Evolutionary conservation across 2,329 filamentous ascomycete species (phyloP), one percentile per base, ranked within the genome.

Genomic region (Fusarium chlamydosporum): DNA sequence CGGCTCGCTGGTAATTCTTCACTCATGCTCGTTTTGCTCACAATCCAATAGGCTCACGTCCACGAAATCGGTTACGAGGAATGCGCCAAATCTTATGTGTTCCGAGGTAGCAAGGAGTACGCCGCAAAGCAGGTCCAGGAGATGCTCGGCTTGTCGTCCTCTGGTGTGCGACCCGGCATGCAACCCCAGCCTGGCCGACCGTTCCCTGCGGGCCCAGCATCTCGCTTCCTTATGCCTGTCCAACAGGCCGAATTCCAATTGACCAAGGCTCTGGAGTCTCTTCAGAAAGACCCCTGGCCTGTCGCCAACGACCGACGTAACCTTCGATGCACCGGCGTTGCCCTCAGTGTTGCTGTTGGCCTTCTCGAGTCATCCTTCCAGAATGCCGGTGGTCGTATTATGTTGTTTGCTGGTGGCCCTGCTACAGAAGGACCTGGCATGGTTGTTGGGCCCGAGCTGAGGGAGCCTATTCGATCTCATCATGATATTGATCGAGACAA

Each of bases 401-500:
- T 99, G 96, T 86, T 98, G 45, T 99, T 99, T 79, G 92, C 94
- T 56, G 96, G 95, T 76, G 96, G 96, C 35, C 91, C 96, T 54
- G 94, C 94, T 40, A 99, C 96, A 1, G 96, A 99, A 80, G 96
- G 96, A 2, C 96, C 96, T 12, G 96, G 96, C 65, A 94, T 97
- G 88, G 96, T 99, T 33, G 96, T 99, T 77, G 94, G 94, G 4
- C 93, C 96, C 26, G 96, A 99, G 81, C 84, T 99, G 70, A 92
- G 95, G 79, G 96, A 99, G 79, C 94, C 96, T 11, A 98, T 99
- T 71, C 91, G 96, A 76, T 98, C 95, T 41, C 96, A 99, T 82
- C 96, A 99, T 81, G 96, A 99, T 76, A 99, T 99, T 79, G 96
- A 99, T 78, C 90, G 94, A 60, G 96, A 99, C 80, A 97, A 97